These are phyloP conservation scores for Aspergillus incahuasiensis DNA, from an alignment of 495 filamentous ascomycete genomes.

Conservation along the genomic window DNA sequence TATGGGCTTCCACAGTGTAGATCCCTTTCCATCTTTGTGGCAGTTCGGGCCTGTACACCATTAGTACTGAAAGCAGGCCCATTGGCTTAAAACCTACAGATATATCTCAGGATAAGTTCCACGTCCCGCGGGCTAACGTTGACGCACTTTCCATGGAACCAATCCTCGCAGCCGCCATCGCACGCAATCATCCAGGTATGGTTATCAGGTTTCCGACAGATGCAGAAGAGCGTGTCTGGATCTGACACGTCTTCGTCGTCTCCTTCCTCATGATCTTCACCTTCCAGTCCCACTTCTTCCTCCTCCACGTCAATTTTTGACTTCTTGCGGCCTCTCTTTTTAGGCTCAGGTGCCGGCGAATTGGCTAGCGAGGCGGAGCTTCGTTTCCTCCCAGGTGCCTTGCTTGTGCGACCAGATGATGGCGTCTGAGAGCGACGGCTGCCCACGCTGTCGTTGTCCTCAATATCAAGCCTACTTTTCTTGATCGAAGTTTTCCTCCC, in stretches of 20 bases:
- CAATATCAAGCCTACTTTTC: constrained; percentile 51
- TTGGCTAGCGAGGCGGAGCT: constrained; percentile 35
- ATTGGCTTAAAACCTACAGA: constrained; percentile 46
- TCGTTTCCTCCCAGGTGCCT: constrained; percentile 42
- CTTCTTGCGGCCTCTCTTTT: constrained; percentile 32
- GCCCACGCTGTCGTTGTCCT: constrained; percentile 43
- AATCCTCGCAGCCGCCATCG: constrained; percentile 68
- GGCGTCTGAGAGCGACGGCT: constrained; percentile 43
- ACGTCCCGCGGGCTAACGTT: constrained; percentile 57
- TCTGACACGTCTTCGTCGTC: constrained; percentile 41
- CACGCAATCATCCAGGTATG: constrained; percentile 75
- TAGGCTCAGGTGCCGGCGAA: constrained; percentile 36
- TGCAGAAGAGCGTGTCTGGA: constrained; percentile 54
- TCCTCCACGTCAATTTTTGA: constrained; percentile 14
- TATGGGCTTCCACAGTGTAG: constrained; percentile 67
- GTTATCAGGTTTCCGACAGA: constrained; percentile 66
- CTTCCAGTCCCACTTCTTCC: background rate
- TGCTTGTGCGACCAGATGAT: constrained; percentile 45
- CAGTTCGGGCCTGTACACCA: constrained; percentile 52
- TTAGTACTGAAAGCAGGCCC: background rate
- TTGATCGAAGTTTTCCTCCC: constrained; percentile 53
- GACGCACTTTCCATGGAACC: constrained; percentile 70
- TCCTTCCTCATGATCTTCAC: constrained; percentile 34
- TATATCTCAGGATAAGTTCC: constrained; percentile 64
- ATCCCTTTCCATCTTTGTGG: constrained; percentile 43